Conservation (phyloP, 2,329 filamentous ascomycete species). For the Diplodia mutila region DNA sequence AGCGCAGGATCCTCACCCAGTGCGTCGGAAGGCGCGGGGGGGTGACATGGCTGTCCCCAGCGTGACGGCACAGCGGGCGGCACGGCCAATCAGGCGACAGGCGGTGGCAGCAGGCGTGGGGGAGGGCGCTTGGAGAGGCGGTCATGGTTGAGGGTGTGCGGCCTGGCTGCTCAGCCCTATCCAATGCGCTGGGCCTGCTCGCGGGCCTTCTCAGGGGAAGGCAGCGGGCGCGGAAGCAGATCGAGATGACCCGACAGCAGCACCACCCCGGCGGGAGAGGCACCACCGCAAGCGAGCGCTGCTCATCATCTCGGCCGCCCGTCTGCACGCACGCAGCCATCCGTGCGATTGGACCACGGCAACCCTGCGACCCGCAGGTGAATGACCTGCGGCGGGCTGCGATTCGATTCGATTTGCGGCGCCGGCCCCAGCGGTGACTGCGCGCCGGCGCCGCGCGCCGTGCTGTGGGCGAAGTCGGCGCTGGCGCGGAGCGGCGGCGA, state of each 20-base stretch:
- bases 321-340: slow-evolving; percentile 11
- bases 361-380: not conserved
- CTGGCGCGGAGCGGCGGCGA: not conserved
- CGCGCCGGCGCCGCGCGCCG: too few relatives aligned
- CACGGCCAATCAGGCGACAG: slow-evolving; percentile 1
- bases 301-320: slow-evolving; percentile 14
- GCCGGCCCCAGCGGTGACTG: too few relatives aligned
- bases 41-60: slow-evolving; percentile 7
- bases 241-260: slow-evolving; percentile 13
- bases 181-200: slow-evolving; percentile 22
- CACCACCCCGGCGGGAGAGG: slow-evolving; percentile 19
- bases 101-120: not conserved
- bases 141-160: slow-evolving; percentile 18
- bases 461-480: too few relatives aligned
- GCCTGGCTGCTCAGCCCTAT: slow-evolving; percentile 20
- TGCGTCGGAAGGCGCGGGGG: slow-evolving; percentile 6
- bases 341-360: not conserved
- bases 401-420: not conserved
- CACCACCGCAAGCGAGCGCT: slow-evolving; percentile 21
- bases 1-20: slow-evolving; percentile 16
- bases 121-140: slow-evolving; percentile 9
- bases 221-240: slow-evolving; percentile 7
- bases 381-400: not conserved
- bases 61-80: slow-evolving; percentile 8
- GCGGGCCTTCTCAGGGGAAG: slow-evolving; percentile 14